Conservation (phyloP, 306 rosid species). For the Begonia loranthoides region DNA sequence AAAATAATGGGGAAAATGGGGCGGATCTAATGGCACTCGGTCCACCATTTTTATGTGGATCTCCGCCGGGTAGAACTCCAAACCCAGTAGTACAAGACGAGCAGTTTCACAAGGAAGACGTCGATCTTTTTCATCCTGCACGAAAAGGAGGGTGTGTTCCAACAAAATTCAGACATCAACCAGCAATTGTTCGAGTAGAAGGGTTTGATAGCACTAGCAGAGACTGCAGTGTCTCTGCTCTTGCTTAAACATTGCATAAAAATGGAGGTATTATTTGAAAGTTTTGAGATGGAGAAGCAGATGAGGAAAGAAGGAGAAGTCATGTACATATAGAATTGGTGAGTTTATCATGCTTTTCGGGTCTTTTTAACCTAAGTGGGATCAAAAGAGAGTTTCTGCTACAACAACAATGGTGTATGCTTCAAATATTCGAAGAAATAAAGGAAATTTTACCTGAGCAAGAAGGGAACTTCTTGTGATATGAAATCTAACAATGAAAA, state of each 20-base stretch:
- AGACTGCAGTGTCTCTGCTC: not conserved
- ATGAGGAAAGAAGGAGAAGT: too few species aligned
- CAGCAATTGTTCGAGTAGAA: not conserved
- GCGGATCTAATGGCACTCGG: not conserved
- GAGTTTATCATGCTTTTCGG: too few species aligned
- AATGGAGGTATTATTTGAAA: too few species aligned
- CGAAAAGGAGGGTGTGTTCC: not conserved
- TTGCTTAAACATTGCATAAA: not conserved
- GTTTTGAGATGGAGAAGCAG: too few species aligned
- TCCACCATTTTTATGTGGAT: not conserved
- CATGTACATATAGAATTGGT: too few species aligned
- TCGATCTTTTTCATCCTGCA: not conserved
- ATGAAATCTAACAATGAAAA: too few species aligned
- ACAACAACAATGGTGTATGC: too few species aligned
- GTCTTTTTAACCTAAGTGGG: too few species aligned
- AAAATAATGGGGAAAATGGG: not conserved
- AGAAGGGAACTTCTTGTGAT: too few species aligned
- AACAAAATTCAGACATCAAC: not conserved
- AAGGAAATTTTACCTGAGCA: too few species aligned
- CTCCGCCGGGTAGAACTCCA: not conserved
- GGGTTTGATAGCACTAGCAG: not conserved
- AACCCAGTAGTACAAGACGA: not conserved
- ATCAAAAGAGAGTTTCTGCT: too few species aligned
- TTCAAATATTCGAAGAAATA: too few species aligned
- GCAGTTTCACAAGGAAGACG: not conserved